A percentile compares a stretch with the other conserved stretches of the same genome.
These are phyloP conservation scores for Lepidium aucheri DNA, from an alignment of 345 rosid genomes.

Conservation along the genomic window DNA sequence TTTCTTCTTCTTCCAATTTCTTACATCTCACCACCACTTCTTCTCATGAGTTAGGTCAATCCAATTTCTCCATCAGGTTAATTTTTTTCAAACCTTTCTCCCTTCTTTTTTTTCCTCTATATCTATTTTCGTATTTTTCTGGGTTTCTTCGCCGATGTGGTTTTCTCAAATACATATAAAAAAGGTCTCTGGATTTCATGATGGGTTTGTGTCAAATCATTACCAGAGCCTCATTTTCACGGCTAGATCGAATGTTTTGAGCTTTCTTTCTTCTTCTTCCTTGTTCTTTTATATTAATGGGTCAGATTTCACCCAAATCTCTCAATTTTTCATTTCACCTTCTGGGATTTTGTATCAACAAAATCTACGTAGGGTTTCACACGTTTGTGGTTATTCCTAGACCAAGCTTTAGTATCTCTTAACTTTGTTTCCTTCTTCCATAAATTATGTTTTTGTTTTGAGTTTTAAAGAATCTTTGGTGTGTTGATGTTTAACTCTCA, in stretches of 20 bases:
- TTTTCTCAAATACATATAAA: background rate
- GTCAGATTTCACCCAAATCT: conserved; percentile 32
- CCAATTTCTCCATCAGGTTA: conserved; percentile 90
- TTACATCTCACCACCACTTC: conserved; percentile 19
- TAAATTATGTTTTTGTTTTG: background rate
- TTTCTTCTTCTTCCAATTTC: conserved; percentile 35
- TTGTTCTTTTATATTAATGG: conserved; percentile 17
- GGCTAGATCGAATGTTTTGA: conserved; percentile 14
- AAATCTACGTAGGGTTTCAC: background rate
- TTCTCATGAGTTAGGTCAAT: conserved; percentile 19
- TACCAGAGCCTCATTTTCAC: background rate
- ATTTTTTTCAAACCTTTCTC: background rate
- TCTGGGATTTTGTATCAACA: background rate
- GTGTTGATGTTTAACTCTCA: background rate
- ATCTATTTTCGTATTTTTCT: background rate
- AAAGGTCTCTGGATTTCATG: conserved; percentile 13
- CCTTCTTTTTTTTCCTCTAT: background rate
- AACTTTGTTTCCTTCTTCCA: background rate
- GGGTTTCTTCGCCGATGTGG: conserved; percentile 5
- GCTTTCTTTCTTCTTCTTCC: conserved; percentile 6
- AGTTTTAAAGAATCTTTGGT: background rate
- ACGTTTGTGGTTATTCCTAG: background rate
- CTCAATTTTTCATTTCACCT: background rate
- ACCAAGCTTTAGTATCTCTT: background rate
- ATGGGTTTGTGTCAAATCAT: conserved; percentile 17